Conservation (phyloP, 2,329 filamentous ascomycete genomes). For the Dryadomyces quercus-mongolicae region DNA sequence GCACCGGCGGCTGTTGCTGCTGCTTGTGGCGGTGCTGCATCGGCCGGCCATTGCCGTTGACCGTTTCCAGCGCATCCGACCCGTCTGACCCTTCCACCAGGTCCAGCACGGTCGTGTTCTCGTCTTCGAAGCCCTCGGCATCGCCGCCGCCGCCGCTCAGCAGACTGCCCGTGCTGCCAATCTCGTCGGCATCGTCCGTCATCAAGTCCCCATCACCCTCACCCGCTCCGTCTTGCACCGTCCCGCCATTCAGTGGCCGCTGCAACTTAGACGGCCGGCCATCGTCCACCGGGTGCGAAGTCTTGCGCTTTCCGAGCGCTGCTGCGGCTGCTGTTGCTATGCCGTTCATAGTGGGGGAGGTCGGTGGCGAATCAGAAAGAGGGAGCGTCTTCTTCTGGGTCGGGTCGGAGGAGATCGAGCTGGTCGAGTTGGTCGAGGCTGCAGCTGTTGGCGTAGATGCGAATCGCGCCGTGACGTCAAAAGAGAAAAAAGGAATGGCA, state of each 20-base stretch:
- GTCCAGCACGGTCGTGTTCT: neutral
- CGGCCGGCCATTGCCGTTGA: neutral
- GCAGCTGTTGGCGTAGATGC: neutral
- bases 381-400: neutral
- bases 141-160: neutral
- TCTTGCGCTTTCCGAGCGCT: constrained; percentile 16
- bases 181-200: neutral
- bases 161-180: neutral
- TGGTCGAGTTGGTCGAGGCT: neutral
- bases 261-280: constrained; percentile 15
- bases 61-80: neutral
- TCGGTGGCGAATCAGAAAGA: neutral
- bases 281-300: constrained; percentile 10
- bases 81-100: too few relatives aligned
- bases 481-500: too few relatives aligned
- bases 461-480: neutral
- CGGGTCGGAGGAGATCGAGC: neutral
- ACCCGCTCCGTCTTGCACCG: neutral
- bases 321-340: constrained; percentile 2
- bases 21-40: neutral
- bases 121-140: constrained; percentile 10
- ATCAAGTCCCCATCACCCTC: neutral
- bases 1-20: neutral
- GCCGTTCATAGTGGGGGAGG: constrained; percentile 13
- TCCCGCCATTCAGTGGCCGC: constrained; percentile 13